These are phyloP conservation scores for Vitrella brassicaformis DNA, from an alignment of 73 alveolate species.

Conservation along the genomic window DNA sequence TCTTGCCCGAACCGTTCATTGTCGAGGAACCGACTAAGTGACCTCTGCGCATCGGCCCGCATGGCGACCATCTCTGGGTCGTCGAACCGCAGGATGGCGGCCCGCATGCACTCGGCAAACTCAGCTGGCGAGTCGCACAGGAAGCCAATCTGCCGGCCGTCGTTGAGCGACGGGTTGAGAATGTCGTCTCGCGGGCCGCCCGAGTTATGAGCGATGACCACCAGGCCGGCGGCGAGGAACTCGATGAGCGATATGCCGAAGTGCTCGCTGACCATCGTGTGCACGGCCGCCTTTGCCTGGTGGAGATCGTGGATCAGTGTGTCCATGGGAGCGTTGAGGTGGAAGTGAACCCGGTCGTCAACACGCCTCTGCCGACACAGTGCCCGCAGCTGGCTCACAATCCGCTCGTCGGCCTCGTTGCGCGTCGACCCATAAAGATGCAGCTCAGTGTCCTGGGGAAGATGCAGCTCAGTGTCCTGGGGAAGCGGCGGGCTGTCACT, in stretches of 20 bases:
- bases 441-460: not conserved
- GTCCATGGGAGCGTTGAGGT: too few relatives aligned
- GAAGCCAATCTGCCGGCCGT: too few relatives aligned
- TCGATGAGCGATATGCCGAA: constrained; percentile 85
- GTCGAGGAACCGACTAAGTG: too few relatives aligned
- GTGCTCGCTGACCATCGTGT: constrained; percentile 84
- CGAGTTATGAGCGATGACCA: constrained; percentile 83
- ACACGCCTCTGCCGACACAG: not conserved
- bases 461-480: not conserved
- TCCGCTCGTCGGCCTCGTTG: not conserved
- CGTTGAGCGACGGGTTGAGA: too few relatives aligned
- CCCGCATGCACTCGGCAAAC: too few relatives aligned
- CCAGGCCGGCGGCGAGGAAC: constrained; percentile 85
- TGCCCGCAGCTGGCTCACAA: not conserved
- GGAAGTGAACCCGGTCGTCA: too few relatives aligned
- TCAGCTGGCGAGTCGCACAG: too few relatives aligned
- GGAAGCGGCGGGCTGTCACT: not conserved
- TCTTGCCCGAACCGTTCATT: too few relatives aligned
- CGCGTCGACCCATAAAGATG: not conserved
- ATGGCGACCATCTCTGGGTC: too few relatives aligned
- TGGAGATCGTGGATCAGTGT: too few relatives aligned
- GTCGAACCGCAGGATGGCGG: too few relatives aligned
- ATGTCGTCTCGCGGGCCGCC: constrained; percentile 96
- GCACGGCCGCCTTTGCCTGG: constrained; percentile 72
- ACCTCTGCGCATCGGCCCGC: too few relatives aligned